Conservation (phyloP, 106 monocot species). For the Dioscorea alata region DNA sequence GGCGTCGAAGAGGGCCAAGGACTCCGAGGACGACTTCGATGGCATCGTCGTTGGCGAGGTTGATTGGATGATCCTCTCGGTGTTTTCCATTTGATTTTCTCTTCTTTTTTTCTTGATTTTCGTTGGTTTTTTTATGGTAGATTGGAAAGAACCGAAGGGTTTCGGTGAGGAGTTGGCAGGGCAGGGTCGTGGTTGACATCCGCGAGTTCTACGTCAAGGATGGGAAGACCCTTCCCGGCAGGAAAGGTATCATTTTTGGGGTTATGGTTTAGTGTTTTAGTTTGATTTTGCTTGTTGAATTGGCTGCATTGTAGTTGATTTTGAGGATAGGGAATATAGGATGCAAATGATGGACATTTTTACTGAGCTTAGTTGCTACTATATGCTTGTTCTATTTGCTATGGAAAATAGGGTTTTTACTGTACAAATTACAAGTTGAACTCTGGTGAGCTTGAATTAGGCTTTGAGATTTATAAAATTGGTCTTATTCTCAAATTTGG, state of each 20-base stretch:
- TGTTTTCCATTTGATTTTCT: no score
- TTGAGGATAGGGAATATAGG: neutral
- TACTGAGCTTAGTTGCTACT: no score
- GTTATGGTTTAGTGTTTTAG: neutral
- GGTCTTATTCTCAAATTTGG: neutral
- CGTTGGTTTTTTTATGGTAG: conserved; percentile 11
- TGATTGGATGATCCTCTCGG: neutral
- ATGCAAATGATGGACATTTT: no score
- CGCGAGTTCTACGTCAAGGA: conserved; percentile 47
- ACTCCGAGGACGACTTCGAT: conserved; percentile 1
- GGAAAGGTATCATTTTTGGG: conserved; percentile 21
- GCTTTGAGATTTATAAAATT: neutral
- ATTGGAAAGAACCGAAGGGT: conserved; percentile 43
- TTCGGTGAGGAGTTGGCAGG: conserved; percentile 23
- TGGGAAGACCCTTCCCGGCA: conserved; percentile 32
- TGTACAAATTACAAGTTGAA: neutral
- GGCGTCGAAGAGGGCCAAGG: conserved; percentile 5
- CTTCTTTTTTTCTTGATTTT: no score
- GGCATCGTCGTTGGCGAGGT: conserved; percentile 39
- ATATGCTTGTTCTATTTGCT: no score
- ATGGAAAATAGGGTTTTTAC: neutral
- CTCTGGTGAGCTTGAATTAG: neutral
- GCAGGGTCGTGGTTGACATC: conserved; percentile 37
- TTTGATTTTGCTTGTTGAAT: neutral
- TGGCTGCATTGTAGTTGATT: neutral